Conservation (phyloP, 352 stramenopile species). For the Globisporangium takayamanum region DNA sequence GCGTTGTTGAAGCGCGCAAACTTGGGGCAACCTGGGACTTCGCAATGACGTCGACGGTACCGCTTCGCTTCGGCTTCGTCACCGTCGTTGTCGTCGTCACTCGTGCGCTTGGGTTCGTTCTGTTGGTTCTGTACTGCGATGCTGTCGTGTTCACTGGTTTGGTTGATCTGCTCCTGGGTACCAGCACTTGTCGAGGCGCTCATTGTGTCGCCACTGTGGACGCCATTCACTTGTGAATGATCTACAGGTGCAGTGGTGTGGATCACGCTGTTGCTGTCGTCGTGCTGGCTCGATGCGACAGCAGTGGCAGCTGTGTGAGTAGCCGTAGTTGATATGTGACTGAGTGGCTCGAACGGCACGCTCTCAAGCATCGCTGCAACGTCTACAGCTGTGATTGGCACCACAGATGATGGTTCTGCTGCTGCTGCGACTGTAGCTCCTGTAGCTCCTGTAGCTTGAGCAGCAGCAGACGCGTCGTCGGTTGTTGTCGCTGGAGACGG, state of each 20-base stretch:
- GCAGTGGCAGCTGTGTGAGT: background rate
- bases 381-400: too few relatives aligned
- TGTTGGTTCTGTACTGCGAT: too few relatives aligned
- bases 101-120: too few relatives aligned
- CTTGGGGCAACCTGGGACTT: constrained; percentile 61
- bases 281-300: background rate
- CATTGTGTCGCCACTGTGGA: too few relatives aligned
- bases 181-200: too few relatives aligned
- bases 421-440: constrained; percentile 2
- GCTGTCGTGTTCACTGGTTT: too few relatives aligned
- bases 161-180: too few relatives aligned
- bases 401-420: too few relatives aligned
- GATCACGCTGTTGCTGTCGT: background rate
- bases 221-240: too few relatives aligned
- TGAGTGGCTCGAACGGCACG: background rate
- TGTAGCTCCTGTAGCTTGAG: background rate
- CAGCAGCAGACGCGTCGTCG: too few relatives aligned
- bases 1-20: constrained; percentile 79
- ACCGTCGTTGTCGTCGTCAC: background rate
- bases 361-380: too few relatives aligned
- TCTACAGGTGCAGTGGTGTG: background rate
- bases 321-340: background rate
- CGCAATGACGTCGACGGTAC: constrained; percentile 57
- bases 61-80: constrained; percentile 28
- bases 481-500: background rate